Conservation (phyloP, 306 rosid species). For the Senna tora region DNA sequence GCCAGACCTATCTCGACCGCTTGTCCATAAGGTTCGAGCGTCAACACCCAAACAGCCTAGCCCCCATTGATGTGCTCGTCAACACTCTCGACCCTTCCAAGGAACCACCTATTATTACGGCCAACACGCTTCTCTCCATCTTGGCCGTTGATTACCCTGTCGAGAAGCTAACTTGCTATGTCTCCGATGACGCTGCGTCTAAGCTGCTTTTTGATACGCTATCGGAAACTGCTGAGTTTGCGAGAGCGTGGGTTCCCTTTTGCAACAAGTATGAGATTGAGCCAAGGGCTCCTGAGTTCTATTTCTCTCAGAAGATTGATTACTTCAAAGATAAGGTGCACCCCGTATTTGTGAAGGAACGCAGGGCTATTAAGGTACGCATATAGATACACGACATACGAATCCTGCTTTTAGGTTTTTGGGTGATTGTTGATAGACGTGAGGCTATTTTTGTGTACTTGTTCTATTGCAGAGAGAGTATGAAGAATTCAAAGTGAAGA, state of each 20-base stretch:
- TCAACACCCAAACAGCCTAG: constrained; percentile 60
- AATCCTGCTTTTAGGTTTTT: background rate
- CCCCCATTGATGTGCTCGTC: constrained; percentile 76
- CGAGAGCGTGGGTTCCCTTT: constrained; percentile 93
- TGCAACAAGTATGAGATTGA: constrained; percentile 75
- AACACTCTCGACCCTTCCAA: constrained; percentile 86
- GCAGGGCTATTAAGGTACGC: constrained; percentile 92
- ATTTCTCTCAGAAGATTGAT: constrained; percentile 86
- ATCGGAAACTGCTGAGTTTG: constrained; percentile 84
- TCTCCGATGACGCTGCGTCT: constrained; percentile 95
- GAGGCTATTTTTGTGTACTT: background rate
- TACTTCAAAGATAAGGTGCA: constrained; percentile 91
- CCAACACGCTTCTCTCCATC: constrained; percentile 85
- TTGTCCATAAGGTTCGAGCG: constrained; percentile 76
- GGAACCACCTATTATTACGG: constrained; percentile 90
- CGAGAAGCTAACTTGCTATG: constrained; percentile 78
- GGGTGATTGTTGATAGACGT: background rate
- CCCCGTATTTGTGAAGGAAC: constrained; percentile 82
- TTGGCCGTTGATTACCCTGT: constrained; percentile 89
- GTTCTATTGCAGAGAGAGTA: constrained; percentile 79
- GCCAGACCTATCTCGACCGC: constrained; percentile 84
- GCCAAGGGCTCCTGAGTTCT: constrained; percentile 91
- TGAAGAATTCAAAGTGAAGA: constrained; percentile 90
- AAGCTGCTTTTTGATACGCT: constrained; percentile 77
- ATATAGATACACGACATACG: background rate